Evolutionary conservation across 305 asterid species (phyloP).

Genomic region (Euphrasia arctica): DNA sequence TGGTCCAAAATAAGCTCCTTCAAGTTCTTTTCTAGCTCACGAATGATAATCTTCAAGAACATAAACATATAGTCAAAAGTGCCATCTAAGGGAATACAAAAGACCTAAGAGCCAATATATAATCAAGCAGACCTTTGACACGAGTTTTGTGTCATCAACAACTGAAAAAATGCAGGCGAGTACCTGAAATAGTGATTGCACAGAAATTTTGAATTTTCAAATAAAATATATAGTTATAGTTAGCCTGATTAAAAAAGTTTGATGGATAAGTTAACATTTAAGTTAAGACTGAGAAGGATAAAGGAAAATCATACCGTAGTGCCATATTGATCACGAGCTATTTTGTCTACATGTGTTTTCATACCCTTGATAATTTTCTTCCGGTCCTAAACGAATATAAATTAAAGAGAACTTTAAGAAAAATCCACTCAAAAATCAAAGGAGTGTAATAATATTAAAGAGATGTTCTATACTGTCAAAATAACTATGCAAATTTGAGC

Average conservation of each 20-base stretch:
- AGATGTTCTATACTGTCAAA: slow-evolving; percentile 1
- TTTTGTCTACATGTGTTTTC: slow-evolving; percentile 73
- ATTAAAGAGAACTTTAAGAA: slow-evolving; percentile 14
- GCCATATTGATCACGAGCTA: slow-evolving; percentile 76
- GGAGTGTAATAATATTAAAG: slow-evolving; percentile 12
- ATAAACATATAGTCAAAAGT: slow-evolving; percentile 21
- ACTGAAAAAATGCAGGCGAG: slow-evolving; percentile 73
- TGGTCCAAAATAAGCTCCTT: slow-evolving; percentile 75
- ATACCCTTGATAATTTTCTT: slow-evolving; percentile 93
- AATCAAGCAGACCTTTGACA: slow-evolving; percentile 65
- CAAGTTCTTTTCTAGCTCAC: slow-evolving; percentile 59
- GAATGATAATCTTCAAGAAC: slow-evolving; percentile 56
- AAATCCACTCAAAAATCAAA: slow-evolving; percentile 10
- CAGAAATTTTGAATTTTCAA: slow-evolving; percentile 9
- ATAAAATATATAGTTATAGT: background rate
- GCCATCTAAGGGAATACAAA: slow-evolving; percentile 12
- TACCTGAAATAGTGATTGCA: slow-evolving; percentile 49
- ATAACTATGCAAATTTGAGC: background rate
- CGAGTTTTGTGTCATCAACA: slow-evolving; percentile 94
- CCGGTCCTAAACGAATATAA: slow-evolving; percentile 58
- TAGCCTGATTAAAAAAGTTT: background rate
- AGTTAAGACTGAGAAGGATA: slow-evolving; percentile 4
- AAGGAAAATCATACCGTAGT: slow-evolving; percentile 44
- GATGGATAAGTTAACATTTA: background rate
- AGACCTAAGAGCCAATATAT: slow-evolving; percentile 14